phyloP scores from a whole-genome alignment of 2,329 filamentous ascomycete species.

The Xylariaceae sp. region DNA sequence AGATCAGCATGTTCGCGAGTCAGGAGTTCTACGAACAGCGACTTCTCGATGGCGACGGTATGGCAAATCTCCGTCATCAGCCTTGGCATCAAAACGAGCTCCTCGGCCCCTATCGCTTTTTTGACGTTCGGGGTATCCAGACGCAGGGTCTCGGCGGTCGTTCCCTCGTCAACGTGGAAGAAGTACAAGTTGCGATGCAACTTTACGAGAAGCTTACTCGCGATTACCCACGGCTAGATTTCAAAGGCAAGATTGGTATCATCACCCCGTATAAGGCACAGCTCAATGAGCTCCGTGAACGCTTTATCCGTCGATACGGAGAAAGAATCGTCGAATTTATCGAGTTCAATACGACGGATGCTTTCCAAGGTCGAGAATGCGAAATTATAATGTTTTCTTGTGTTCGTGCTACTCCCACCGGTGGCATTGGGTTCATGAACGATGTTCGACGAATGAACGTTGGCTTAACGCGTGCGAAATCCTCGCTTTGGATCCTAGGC shows the following conservation, averaged over 20 bases:
- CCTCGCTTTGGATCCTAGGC: constrained; percentile 91
- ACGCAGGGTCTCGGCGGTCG: constrained; percentile 74
- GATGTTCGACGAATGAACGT: constrained; percentile 99
- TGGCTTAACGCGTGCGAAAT: constrained; percentile 92
- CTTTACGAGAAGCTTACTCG: constrained; percentile 73
- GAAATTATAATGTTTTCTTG: constrained; percentile 99
- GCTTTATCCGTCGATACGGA: constrained; percentile 69
- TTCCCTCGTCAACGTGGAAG: constrained; percentile 74
- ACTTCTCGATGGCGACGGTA: constrained; percentile 77
- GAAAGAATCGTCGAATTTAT: constrained; percentile 68
- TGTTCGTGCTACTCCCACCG: constrained; percentile 83
- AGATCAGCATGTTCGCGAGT: constrained; percentile 89
- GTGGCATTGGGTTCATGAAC: constrained; percentile 96
- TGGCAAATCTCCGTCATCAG: constrained; percentile 67
- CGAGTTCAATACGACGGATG: constrained; percentile 98
- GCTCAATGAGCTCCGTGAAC: constrained; percentile 68
- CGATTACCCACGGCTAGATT: constrained; percentile 64
- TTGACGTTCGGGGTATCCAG: constrained; percentile 88
- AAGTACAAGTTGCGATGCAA: constrained; percentile 79
- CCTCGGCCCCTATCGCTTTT: constrained; percentile 92
- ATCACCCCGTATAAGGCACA: constrained; percentile 98
- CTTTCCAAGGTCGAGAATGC: constrained; percentile 93
- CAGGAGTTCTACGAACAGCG: constrained; percentile 85
- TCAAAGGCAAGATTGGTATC: constrained; percentile 83
- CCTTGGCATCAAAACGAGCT: constrained; percentile 81